A percentile compares a stretch with the other conserved stretches of the same genome.
phyloP scores from a whole-genome alignment of 1,284 basidiomycete species.

The Fomitopsis palustris region DNA sequence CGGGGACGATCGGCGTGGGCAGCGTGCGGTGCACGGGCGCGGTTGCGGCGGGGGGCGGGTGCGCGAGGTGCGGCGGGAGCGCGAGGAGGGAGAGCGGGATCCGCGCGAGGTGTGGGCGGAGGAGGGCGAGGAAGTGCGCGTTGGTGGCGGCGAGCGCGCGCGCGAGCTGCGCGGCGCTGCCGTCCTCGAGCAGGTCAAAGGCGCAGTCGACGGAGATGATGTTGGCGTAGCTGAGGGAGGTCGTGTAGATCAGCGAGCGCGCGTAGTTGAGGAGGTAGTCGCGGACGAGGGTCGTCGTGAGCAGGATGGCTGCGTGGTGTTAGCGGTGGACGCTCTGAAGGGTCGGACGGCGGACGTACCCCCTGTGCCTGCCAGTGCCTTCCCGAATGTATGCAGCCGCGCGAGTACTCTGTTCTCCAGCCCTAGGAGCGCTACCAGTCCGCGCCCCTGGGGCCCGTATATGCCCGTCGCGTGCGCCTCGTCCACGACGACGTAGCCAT shows the following conservation, averaged over 20 bases:
- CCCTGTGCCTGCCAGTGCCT: constrained; percentile 71
- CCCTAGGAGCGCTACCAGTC: constrained; percentile 61
- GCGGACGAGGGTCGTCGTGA: constrained; percentile 70
- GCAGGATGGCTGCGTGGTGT: constrained; percentile 61
- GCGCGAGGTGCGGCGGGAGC: constrained; percentile 36
- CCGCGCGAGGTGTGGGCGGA: constrained; percentile 30
- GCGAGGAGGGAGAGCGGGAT: constrained; percentile 42
- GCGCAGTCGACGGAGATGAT: constrained; percentile 74
- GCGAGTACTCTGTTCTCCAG: constrained; percentile 62
- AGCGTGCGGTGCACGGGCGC: constrained; percentile 2
- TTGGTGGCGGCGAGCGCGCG: constrained; percentile 37
- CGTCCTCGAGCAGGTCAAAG: constrained; percentile 74
- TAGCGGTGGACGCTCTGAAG: neutral
- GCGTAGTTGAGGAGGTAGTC: constrained; percentile 94
- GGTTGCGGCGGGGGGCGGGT: constrained; percentile 17
- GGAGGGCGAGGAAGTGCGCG: constrained; percentile 33
- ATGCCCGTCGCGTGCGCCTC: constrained; percentile 88
- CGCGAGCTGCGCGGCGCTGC: constrained; percentile 52
- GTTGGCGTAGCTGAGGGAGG: constrained; percentile 72
- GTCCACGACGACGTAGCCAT: constrained; percentile 76
- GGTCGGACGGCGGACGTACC: constrained; percentile 45
- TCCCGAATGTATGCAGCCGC: constrained; percentile 68
- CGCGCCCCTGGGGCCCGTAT: constrained; percentile 78
- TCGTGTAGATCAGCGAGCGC: constrained; percentile 87
- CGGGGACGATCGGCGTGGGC: constrained; percentile 77